Evolutionary conservation across 768 basidiomycete genomes (phyloP), one percentile per base, ranked within the genome.

Genomic region (Boletus tomentosulus): DNA sequence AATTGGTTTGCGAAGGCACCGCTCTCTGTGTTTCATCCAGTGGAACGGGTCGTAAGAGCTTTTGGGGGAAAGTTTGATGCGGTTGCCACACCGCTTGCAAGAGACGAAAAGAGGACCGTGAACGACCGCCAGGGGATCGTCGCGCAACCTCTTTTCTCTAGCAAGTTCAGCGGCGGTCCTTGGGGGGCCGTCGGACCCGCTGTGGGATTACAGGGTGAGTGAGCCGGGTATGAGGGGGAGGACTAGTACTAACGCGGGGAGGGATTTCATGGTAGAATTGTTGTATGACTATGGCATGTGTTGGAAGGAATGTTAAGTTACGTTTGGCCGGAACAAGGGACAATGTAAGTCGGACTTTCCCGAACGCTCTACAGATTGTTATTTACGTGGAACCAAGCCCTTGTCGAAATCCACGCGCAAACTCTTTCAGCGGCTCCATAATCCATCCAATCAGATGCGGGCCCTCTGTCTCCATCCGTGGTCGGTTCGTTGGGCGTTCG

Each of bases 321-420:
- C 3, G 6, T 9, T 41, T 43, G 50, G 52, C 63, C 53, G 53
- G 34, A 33, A 50, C 55, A 58, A 53, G 28, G 28, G 50, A 54
- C 53, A n/a, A 34, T 34, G 8, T 19, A 10, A 31, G 12, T 70
- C 68, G 68, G 68, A 53, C 64, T 19, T 60, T 64, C 28, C 68
- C 68, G 70, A 67, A 34, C 56, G 19, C 19, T 19, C 19, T 19
- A 19, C 19, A 19, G 19, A 19, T 19, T 19, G 19, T 19, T 19
- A 19, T 19, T 19, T 64, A 70, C 51, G 65, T 60, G 46, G 63
- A 46, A 11, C 57, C 58, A 58, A 85, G 67, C 62, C 82, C 81
- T 68, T 86, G 84, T 59, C 79, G 79, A 71, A 88, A 86, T 19
- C 85, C 86, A 57, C 80, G 78, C 51, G 83, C 74, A 64, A 88